Conservation (phyloP, 2,329 filamentous ascomycete genomes). For the Ceratocystis lukuohia region DNA sequence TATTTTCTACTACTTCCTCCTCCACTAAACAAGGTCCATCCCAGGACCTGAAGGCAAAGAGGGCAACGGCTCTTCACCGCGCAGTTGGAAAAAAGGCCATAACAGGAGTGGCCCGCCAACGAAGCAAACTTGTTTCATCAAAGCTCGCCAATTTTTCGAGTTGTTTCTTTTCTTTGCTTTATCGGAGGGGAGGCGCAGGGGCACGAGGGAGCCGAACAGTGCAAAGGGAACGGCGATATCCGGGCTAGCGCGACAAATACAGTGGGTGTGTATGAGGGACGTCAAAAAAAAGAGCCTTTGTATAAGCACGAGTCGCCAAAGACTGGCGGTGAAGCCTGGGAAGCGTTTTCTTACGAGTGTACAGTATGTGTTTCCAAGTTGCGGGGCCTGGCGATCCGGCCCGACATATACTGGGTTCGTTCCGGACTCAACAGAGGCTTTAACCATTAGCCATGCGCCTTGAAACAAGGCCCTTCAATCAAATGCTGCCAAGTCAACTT, state of each 20-base stretch:
- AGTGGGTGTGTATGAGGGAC: too few relatives aligned
- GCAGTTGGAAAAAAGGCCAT: background rate
- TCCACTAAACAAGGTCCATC: background rate
- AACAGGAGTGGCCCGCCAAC: background rate
- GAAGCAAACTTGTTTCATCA: background rate
- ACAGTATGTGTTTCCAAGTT: background rate
- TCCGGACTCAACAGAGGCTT: background rate
- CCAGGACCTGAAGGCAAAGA: background rate
- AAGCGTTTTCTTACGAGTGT: background rate
- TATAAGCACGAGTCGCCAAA: background rate
- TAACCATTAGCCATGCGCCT: too few relatives aligned
- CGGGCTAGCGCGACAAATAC: background rate
- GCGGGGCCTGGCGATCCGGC: background rate
- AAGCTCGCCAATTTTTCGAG: background rate
- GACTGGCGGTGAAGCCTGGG: slow-evolving; percentile 3
- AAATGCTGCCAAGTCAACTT: too few relatives aligned
- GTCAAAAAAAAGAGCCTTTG: background rate
- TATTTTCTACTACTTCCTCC: background rate
- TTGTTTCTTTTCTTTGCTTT: background rate
- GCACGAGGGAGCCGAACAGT: background rate
- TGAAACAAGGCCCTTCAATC: too few relatives aligned
- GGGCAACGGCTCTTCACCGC: background rate
- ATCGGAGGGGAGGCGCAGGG: too few relatives aligned
- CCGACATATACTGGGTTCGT: background rate
- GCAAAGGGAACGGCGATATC: background rate